Evolutionary conservation across 257 asterid species (phyloP), one percentile per base, ranked within the genome.

Genomic region (Cordia subcordata): DNA sequence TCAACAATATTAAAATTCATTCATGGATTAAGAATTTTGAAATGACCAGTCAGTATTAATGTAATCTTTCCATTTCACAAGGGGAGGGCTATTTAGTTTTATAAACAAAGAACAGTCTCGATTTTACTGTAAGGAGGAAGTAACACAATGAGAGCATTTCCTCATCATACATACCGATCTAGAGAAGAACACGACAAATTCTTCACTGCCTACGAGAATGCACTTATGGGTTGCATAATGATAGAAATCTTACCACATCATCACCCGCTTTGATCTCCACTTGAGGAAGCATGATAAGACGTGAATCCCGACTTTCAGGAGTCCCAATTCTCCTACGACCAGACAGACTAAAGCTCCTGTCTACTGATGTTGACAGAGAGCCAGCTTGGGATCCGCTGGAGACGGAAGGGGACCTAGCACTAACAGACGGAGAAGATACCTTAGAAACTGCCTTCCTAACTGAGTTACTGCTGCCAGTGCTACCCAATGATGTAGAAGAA

Each of bases 201-300:
- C 35, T 0, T 53, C 5, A 49, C 57, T 51, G 27, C 20, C 54
- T 19, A 8, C 12, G 20, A 16, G 37, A 21, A 49, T 62, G 59
- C 67, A 49, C 19, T 40, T 32, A 15, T 18, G n/a, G 33, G 53
- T 10, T 56, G 63, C 57, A 52, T 42, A 2, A 3, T 42, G 35
- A 27, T n/a, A n/a, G 35, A 27, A 67, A 20, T 64, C 86, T 74
- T 89, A 93, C 99, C 85, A 89, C 87, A 61, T 89, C 95, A 70
- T 93, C 96, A 20, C 96, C 77, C 76, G 92, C 99, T 81, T 83
- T 89, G 75, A 75, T 74, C 74, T 93, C 99, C 71, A 93, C 96
- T 55, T 89, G 85, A 61, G 99, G 99, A 69, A 93, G 97, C 91
- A 89, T 85, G 60, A 89, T 79, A 68, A 93, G 80, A 49, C 91